phyloP scores from a whole-genome alignment of 1,284 basidiomycete species.

The Cryptococcus sp. region DNA sequence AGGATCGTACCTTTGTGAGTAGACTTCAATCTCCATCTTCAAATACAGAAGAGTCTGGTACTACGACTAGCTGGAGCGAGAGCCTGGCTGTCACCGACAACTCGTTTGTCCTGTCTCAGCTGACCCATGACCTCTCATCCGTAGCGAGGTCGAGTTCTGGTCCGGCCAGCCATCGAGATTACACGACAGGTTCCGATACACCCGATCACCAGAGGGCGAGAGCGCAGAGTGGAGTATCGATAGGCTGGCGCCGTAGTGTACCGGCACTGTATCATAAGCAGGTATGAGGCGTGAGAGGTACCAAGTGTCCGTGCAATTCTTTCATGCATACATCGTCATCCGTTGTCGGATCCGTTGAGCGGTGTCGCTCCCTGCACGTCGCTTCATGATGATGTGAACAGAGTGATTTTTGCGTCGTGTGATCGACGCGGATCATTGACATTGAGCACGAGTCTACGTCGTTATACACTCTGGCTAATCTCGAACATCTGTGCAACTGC shows the following conservation, averaged over 20 bases:
- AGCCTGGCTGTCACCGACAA: background rate
- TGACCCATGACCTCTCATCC: constrained; percentile 6
- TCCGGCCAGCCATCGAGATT: constrained; percentile 83
- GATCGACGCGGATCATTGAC: too few species aligned
- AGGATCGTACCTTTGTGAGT: constrained; percentile 84
- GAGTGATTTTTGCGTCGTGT: too few species aligned
- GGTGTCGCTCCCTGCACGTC: too few species aligned
- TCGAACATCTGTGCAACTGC: too few species aligned
- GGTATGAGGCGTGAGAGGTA: too few species aligned
- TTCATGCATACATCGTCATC: too few species aligned
- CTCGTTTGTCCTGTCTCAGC: background rate
- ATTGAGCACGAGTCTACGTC: too few species aligned
- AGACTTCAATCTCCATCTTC: background rate
- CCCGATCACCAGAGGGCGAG: constrained; percentile 61
- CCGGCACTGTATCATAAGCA: too few species aligned
- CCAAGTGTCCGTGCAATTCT: too few species aligned
- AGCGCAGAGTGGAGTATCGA: constrained; percentile 69
- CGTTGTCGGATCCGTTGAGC: too few species aligned
- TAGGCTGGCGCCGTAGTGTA: constrained; percentile 66
- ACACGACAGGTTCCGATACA: constrained; percentile 84
- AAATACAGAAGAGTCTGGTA: background rate
- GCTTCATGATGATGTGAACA: too few species aligned
- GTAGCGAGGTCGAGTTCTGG: constrained; percentile 87
- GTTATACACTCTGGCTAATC: too few species aligned
- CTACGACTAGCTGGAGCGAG: background rate